Percentiles rank a stretch among this genome's conserved stretches.
phyloP scores from a whole-genome alignment of 768 basidiomycete species.

The Omphalotus guepiniiformis region DNA sequence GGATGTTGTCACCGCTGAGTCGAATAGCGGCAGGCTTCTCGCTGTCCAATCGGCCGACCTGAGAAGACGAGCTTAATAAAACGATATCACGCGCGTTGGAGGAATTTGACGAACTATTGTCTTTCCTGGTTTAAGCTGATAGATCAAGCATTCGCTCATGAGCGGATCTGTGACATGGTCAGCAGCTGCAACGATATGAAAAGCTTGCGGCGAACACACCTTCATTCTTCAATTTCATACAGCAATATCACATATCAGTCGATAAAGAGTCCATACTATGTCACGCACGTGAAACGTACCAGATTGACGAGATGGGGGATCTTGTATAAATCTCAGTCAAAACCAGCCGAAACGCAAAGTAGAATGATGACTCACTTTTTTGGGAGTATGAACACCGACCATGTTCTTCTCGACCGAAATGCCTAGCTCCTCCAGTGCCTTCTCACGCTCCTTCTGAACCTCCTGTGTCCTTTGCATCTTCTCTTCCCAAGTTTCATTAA shows the following conservation, averaged over 20 bases:
- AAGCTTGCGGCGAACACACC: constrained; percentile 34
- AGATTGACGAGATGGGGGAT: constrained; percentile 93
- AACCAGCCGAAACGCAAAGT: background rate
- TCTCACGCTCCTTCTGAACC: constrained; percentile 95
- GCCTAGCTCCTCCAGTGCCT: constrained; percentile 94
- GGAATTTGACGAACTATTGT: constrained; percentile 53
- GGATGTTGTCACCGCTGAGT: constrained; percentile 87
- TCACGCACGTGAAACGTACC: constrained; percentile 46
- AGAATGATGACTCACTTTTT: constrained; percentile 52
- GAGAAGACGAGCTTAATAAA: constrained; percentile 8
- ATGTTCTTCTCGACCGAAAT: constrained; percentile 97
- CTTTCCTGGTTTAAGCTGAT: constrained; percentile 84
- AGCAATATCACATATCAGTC: background rate
- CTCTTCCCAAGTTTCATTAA: constrained; percentile 97
- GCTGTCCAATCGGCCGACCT: constrained; percentile 89
- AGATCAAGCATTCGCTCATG: constrained; percentile 93
- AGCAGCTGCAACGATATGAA: background rate
- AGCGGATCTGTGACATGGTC: constrained; percentile 64
- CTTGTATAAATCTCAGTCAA: constrained; percentile 35
- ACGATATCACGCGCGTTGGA: constrained; percentile 3
- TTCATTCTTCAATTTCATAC: constrained; percentile 51
- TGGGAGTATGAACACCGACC: constrained; percentile 97
- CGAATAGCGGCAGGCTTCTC: constrained; percentile 82
- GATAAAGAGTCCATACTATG: background rate
- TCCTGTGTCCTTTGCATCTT: constrained; percentile 88